Base-by-base conservation (phyloP, 352 stramenopile genomes). In the Globisporangium mamillatum region DNA sequence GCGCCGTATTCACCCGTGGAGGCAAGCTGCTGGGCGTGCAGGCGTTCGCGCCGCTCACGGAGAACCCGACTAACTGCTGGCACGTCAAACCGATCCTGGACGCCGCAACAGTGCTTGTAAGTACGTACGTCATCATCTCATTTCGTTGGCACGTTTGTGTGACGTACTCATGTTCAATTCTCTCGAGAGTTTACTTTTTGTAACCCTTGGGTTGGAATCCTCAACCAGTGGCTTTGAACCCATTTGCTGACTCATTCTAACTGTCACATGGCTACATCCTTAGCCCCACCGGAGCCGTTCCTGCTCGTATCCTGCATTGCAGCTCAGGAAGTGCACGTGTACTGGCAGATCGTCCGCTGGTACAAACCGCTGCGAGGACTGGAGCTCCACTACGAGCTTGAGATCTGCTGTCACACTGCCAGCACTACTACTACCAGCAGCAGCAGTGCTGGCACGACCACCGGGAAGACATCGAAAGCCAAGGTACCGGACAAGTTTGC, bases 1-100 rank as follows among this genome's bases (percentile, higher is more conserved):
- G 66, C 53, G 78, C 67, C 10, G 77, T 89, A 24, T 92, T 89
- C 68, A 90, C 81, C 4, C 77, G 77, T 3, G 76, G 80, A 8
- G 84, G 84, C 1, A 89, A 85, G 53, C 63, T 92, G 46, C 54
- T 92, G 3, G 84, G 84, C 10, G 61, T 89, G 32, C 81, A 89
- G 64, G 64, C 67, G 32, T 86, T 81, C 41, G 56, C 68, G 18
- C 65, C 75, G 16, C 63, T 78, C 18, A 86, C 80, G 44, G 74
- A 82, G 8, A 61, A 71, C 8, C 65, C 79, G 20, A 18, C 54
- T 22, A 56, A 59, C 20, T 92, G 75, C 36, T 84, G 70, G 67
- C 84, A 81, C 64, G 87, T 90, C 57, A 81, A 82, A 16, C 73
- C 81, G 24, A 83, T 92, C 58, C 67, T 92, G 32, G 70, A 75